Base-by-base conservation (phyloP, 2,329 filamentous ascomycete genomes). In the Aspergillus neotritici region DNA sequence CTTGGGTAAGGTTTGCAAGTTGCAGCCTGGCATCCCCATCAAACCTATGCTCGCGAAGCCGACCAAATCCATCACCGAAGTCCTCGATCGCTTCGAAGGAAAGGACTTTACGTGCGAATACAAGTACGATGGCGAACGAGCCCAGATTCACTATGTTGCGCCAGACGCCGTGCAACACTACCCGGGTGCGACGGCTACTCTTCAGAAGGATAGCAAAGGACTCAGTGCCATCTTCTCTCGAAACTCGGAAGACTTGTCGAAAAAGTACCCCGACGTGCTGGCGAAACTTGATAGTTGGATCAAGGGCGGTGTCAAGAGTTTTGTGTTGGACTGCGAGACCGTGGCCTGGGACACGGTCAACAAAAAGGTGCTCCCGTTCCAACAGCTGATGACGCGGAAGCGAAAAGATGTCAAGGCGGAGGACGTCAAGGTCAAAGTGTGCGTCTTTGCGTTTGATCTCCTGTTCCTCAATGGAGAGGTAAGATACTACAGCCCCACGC, bases 1-100 rank as follows among this genome's bases (percentile, higher is more conserved):
- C 31, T 71, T 98, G 10, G 79, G 80, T 40, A 84, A 94, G 8
- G 80, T 84, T 44, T 96, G 93, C 77, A 94, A 94, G 65, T 77
- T 98, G 34, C 86, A 88, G 53, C 91, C 93, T 0, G 93, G 93
- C 50, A 86, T 98, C 12, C 93, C 93, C 0, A 75, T 98, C 46
- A 98, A 98, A 67, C 93, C 93, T 56, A 98, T 98, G 93, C 77
- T 98, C 71, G 93, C 93, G 14, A 97, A 97, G 60, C 93, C 93
- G 3, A 98, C 93, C 8, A 98, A 98, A 66, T 90, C 93, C 4
- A 96, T 98, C 57, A 95, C 90, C 1, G 93, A 98, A 68, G 93
- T 98, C 0, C 77, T 98, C 9, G 91, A 98, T 66, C 86, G 93
- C 4, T 98, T 98, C 53, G 93, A 97, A 63, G 83, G 86, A 51